phyloP scores from a whole-genome alignment of 164 flowering plant genomes.

The Brasenia schreberi region DNA sequence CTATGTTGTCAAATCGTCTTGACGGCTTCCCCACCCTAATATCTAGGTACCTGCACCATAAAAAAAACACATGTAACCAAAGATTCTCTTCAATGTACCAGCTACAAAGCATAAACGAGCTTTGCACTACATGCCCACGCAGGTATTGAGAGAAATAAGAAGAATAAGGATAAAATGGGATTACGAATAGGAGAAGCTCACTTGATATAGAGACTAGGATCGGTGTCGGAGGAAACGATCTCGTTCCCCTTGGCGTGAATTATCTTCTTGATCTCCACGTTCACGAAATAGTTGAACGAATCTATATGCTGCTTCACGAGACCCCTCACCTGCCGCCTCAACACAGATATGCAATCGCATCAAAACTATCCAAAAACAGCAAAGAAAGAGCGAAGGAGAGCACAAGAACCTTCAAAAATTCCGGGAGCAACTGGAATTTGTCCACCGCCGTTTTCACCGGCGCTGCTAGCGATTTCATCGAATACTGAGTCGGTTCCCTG shows the following conservation, averaged over 20 bases:
- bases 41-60: neutral
- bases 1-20: neutral
- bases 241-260: constrained; percentile 43
- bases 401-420: constrained; percentile 56
- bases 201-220: constrained; percentile 42
- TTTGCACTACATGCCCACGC: neutral
- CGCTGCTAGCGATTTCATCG: constrained; percentile 26
- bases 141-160: neutral
- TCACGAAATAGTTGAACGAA: constrained; percentile 75
- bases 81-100: neutral
- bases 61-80: neutral
- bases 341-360: neutral
- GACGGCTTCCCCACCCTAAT: neutral
- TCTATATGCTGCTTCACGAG: constrained; percentile 91
- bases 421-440: constrained; percentile 79
- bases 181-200: constrained; percentile 2
- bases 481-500: neutral
- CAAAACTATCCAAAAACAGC: neutral
- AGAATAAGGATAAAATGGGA: neutral
- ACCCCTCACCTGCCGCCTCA: constrained; percentile 56
- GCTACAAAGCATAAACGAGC: neutral
- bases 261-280: constrained; percentile 58
- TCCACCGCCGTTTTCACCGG: constrained; percentile 53
- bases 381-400: neutral
- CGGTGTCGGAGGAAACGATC: constrained; percentile 19